Percentiles rank a stretch among this genome's conserved stretches.
These are phyloP conservation scores for Amanita pallidorosea DNA, from an alignment of 768 basidiomycete genomes.

Conservation along the genomic window DNA sequence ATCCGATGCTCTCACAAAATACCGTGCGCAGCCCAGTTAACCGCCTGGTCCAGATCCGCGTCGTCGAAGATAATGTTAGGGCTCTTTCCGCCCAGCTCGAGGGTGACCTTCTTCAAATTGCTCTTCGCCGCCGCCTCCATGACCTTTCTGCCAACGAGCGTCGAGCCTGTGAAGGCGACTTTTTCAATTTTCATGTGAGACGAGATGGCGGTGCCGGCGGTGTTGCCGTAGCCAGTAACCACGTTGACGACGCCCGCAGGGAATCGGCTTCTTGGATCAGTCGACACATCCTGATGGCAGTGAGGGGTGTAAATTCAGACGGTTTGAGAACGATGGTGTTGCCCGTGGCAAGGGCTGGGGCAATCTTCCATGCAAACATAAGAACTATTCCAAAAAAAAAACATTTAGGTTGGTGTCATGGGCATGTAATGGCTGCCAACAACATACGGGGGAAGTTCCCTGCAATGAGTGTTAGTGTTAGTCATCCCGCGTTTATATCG, in stretches of 20 bases:
- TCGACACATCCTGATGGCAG: conserved; percentile 44
- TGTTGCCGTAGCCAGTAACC: conserved; percentile 60
- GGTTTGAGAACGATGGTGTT: conserved; percentile 73
- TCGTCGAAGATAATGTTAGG: conserved; percentile 66
- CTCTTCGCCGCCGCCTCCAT: conserved; percentile 70
- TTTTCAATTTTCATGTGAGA: conserved; percentile 67
- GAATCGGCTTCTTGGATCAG: conserved; percentile 64
- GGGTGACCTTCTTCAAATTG: conserved; percentile 78
- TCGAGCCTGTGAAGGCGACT: conserved; percentile 82
- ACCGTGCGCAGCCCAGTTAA: conserved; percentile 61
- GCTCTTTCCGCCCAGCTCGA: conserved; percentile 76
- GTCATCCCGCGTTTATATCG: neutral
- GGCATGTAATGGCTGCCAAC: neutral
- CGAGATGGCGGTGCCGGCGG: conserved; percentile 59
- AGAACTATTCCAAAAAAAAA: conserved; percentile 19
- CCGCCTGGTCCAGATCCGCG: conserved; percentile 61
- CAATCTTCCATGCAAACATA: conserved; percentile 73
- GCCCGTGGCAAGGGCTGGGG: conserved; percentile 73
- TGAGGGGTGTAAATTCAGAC: conserved; percentile 69
- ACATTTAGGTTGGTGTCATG: conserved; percentile 13
- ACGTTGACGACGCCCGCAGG: conserved; percentile 75
- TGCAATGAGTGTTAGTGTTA: conserved; percentile 25
- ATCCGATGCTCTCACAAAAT: conserved; percentile 48
- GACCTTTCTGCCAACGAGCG: conserved; percentile 67
- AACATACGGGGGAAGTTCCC: conserved; percentile 55